phyloP scores from a whole-genome alignment of 495 filamentous ascomycete species.

The Lepidopterella palustris region DNA sequence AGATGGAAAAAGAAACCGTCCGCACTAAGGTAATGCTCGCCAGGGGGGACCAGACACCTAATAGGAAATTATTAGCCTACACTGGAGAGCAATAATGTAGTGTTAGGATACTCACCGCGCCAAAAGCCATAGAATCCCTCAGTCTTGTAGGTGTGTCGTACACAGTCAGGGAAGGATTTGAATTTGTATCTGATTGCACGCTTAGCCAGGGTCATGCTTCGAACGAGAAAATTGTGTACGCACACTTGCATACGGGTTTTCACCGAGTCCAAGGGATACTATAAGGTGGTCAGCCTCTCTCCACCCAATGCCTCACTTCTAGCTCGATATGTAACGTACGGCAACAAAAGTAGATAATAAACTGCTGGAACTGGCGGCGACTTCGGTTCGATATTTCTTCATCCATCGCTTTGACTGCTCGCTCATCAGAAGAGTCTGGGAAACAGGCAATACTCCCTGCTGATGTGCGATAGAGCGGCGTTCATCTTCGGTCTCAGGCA shows the following conservation, averaged over 20 bases:
- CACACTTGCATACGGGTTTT: constrained; percentile 79
- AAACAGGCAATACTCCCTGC: constrained; percentile 10
- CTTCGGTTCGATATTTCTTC: constrained; percentile 72
- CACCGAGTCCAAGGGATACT: constrained; percentile 78
- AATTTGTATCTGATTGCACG: constrained; percentile 55
- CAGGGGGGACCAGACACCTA: constrained; percentile 73
- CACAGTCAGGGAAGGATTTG: constrained; percentile 59
- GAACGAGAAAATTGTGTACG: constrained; percentile 15
- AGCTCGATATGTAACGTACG: constrained; percentile 35
- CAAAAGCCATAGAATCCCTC: constrained; percentile 73
- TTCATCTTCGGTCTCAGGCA: constrained; percentile 44
- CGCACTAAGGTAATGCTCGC: constrained; percentile 83
- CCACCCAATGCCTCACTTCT: too few species aligned
- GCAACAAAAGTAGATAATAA: constrained; percentile 65
- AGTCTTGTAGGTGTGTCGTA: constrained; percentile 62
- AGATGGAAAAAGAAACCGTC: constrained; percentile 89
- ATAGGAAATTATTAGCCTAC: constrained; percentile 1
- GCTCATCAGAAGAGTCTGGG: constrained; percentile 18
- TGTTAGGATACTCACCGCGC: constrained; percentile 62
- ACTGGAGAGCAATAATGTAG: constrained; percentile 1
- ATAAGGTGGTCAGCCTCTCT: constrained; percentile 10
- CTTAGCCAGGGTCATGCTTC: constrained; percentile 1
- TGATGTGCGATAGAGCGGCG: constrained; percentile 7
- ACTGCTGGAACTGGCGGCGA: constrained; percentile 67
- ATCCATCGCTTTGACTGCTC: constrained; percentile 53